These are phyloP conservation scores for Euphorbia schlechtendalii DNA, from an alignment of 441 rosid genomes.

Conservation along the genomic window DNA sequence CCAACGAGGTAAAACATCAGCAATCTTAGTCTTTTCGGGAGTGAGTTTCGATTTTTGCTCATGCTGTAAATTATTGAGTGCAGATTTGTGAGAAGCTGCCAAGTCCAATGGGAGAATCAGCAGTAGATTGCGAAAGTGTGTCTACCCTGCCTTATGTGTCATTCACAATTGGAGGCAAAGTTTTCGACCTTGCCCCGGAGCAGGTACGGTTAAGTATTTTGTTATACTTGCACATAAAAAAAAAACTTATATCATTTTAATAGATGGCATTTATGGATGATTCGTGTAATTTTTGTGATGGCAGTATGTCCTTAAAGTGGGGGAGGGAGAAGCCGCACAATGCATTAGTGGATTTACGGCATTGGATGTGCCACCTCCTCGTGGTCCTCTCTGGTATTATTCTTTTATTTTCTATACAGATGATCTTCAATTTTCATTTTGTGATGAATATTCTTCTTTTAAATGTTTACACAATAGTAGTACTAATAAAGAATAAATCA, in stretches of 20 bases:
- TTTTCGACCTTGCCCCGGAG: slow-evolving; percentile 55
- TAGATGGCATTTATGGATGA: no score
- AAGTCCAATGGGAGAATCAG: slow-evolving; percentile 78
- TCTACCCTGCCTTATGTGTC: slow-evolving; percentile 66
- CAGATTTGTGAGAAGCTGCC: slow-evolving; percentile 79
- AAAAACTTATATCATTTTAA: no score
- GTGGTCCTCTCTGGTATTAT: slow-evolving; percentile 76
- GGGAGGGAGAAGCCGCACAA: slow-evolving; percentile 59
- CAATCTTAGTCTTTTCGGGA: no score
- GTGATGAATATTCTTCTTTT: no score
- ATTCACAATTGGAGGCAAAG: slow-evolving; percentile 62
- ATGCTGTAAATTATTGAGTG: slow-evolving; percentile 2
- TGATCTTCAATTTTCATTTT: no score
- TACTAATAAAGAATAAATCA: not conserved
- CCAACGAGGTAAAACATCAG: slow-evolving; percentile 42
- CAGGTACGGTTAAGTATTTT: no score
- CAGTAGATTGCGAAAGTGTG: slow-evolving; percentile 54
- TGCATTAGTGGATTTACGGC: slow-evolving; percentile 85
- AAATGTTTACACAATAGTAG: not conserved
- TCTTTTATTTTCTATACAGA: not conserved
- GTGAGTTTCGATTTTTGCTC: no score
- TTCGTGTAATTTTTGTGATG: slow-evolving; percentile 9
- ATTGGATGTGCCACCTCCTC: slow-evolving; percentile 70
- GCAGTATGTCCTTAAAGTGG: slow-evolving; percentile 69
- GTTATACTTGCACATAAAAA: no score